Percentiles rank a stretch among this genome's conserved stretches.
Evolutionary conservation across 139 green algal species (phyloP).

Genomic region (Volvox reticuliferus): DNA sequence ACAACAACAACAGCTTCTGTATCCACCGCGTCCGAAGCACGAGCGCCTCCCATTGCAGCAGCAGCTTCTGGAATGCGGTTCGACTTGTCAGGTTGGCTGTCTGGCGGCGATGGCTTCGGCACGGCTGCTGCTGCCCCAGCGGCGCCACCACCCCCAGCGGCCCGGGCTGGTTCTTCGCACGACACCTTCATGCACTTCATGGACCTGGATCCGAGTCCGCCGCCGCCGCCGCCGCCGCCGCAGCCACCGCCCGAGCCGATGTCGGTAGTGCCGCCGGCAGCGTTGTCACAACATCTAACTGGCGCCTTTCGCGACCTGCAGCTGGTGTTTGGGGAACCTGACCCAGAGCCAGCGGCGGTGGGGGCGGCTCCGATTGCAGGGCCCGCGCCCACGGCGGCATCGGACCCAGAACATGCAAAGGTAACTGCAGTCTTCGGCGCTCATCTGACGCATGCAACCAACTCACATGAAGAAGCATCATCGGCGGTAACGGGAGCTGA

Average conservation of each 20-base stretch:
- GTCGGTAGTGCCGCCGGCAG: not conserved
- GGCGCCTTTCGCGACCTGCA: not conserved
- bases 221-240: not conserved
- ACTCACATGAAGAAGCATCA: not conserved
- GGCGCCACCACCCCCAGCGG: not conserved
- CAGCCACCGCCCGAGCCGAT: not conserved
- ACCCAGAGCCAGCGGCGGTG: not conserved
- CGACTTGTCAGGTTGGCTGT: not conserved
- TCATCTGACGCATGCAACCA: not conserved
- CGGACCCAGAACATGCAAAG: not conserved
- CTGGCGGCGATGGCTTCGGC: not conserved
- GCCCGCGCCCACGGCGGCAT: not conserved
- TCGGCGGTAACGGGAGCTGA: not conserved
- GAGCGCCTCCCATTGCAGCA: not conserved
- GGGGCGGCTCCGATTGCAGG: not conserved
- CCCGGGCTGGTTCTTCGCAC: not conserved
- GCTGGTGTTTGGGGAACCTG: slow-evolving; percentile 16
- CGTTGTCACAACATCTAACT: not conserved
- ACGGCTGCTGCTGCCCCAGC: not conserved
- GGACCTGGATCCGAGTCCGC: not conserved
- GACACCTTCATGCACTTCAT: not conserved
- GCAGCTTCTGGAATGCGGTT: not conserved
- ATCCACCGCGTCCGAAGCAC: not conserved
- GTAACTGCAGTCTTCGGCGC: not conserved
- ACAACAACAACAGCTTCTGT: not conserved